Evolutionary conservation across 768 basidiomycete species (phyloP), one percentile per base, ranked within the genome.

Genomic region (Boletus reticulatus): DNA sequence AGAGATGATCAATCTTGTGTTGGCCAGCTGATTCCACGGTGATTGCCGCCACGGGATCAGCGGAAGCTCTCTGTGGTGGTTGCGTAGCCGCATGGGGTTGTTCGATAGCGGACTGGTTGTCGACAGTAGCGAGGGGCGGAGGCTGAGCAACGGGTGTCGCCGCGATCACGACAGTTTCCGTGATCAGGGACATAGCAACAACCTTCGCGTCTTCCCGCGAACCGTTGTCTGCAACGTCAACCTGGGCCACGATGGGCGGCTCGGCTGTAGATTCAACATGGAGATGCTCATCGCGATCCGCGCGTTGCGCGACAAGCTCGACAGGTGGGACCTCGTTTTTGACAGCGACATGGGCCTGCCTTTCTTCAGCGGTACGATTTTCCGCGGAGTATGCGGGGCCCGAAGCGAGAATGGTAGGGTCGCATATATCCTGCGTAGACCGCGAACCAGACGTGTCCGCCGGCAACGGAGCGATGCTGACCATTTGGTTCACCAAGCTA

Each of bases 41-140:
- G 54, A 55, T 38, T 50, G 50, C 53, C 55, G 50, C 43, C 34
- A 44, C 29, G 13, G 34, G 20, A 43, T 56, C 50, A 47, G 43
- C 44, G 53, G 54, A 51, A 19, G 42, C 36, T 34, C 48, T 48
- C 45, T 46, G 50, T 38, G 48, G 55, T 16, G 55, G 22, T 47
- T 58, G 52, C 43, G 52, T 27, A 19, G 29, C 44, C 19, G 24
- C 53, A 47, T 14, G 47, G 29, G 46, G 41, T 38, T 54, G 59
- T 50, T 56, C 39, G 27, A 47, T 41, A 27, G 49, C n/a, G 7
- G 39, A 27, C 48, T 48, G 22, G 4, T 51, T 46, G 29, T 38
- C 20, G 41, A 45, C 53, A 29, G 27, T 47, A 22, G 17, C 22
- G 48, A 48, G n/a, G 2, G 27, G 39, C n/a, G 45, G 39, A 50